Evolutionary conservation across 768 basidiomycete species (phyloP).

Genomic region (Boletus tomentosulus): DNA sequence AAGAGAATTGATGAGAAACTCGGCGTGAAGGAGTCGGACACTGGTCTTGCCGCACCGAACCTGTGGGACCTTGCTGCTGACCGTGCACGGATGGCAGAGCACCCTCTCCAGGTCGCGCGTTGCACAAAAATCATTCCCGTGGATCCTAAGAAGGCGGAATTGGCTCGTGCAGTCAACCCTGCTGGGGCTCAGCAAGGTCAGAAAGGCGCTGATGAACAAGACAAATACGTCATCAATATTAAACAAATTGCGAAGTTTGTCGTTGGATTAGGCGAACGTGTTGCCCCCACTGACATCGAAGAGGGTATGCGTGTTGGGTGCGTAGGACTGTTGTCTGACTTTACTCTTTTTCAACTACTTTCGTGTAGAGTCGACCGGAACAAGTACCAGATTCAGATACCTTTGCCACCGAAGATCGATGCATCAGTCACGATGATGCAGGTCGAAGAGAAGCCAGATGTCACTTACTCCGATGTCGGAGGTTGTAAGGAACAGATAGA

Average conservation of each 20-base stretch:
- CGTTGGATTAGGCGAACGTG: conserved; percentile 92
- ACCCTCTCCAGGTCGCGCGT: conserved; percentile 93
- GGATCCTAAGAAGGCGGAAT: conserved; percentile 69
- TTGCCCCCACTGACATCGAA: conserved; percentile 97
- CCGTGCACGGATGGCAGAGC: conserved; percentile 85
- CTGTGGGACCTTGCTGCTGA: conserved; percentile 97
- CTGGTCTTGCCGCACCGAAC: conserved; percentile 93
- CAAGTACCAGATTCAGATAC: conserved; percentile 99
- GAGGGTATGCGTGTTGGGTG: conserved; percentile 99
- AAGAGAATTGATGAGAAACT: conserved; percentile 98
- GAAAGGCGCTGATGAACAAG: conserved; percentile 97
- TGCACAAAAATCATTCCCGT: conserved; percentile 97
- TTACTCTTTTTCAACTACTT: conserved; percentile 3
- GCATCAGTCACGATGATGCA: conserved; percentile 99
- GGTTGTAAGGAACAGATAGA: conserved; percentile 99
- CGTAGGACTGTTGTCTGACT: conserved; percentile 24
- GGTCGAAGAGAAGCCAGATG: conserved; percentile 97
- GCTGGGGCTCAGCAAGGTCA: conserved; percentile 76
- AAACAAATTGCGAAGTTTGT: conserved; percentile 99
- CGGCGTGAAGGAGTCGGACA: conserved; percentile 98
- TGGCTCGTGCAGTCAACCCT: conserved; percentile 75
- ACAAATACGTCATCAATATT: conserved; percentile 99
- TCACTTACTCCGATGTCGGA: conserved; percentile 96
- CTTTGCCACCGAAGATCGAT: conserved; percentile 97
- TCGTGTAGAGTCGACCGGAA: conserved; percentile 79